These are phyloP conservation scores for Pichia gijzeniarum DNA, from an alignment of 805 yeast genomes.

Conservation along the genomic window DNA sequence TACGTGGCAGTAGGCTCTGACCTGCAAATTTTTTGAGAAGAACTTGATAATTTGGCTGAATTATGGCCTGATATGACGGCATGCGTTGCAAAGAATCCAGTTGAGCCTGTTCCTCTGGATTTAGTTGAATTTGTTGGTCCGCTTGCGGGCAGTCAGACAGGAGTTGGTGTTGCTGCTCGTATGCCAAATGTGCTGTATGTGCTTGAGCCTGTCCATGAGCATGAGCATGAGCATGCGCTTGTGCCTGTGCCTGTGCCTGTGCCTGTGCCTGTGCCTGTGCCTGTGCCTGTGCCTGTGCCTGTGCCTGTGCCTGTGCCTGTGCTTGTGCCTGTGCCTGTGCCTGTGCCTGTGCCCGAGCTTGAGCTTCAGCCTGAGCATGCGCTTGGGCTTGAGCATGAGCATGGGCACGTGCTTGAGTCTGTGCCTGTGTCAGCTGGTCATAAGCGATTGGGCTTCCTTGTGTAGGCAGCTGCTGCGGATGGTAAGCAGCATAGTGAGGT, in stretches of 20 bases:
- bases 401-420: constrained; percentile 4
- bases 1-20: constrained; percentile 26
- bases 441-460: too few species aligned
- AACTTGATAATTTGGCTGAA: constrained; percentile 28
- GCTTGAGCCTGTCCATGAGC: constrained; percentile 14
- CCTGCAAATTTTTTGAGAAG: constrained; percentile 25
- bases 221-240: constrained; percentile 17
- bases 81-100: constrained; percentile 26
- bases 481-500: not conserved
- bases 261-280: constrained; percentile 23
- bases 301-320: constrained; percentile 2
- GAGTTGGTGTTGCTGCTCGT: not conserved
- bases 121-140: constrained; percentile 8
- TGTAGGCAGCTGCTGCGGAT: constrained; percentile 4
- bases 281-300: not conserved
- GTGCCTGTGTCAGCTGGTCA: not conserved
- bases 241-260: not conserved
- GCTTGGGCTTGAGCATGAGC: not conserved
- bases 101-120: constrained; percentile 26
- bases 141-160: too few species aligned
- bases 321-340: constrained; percentile 1
- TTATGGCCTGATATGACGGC: constrained; percentile 33
- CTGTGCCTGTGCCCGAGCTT: constrained; percentile 2
- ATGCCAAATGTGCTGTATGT: not conserved
- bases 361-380: constrained; percentile 1